Conservation (phyloP, 768 basidiomycete genomes). For the Collybiopsis confluens region DNA sequence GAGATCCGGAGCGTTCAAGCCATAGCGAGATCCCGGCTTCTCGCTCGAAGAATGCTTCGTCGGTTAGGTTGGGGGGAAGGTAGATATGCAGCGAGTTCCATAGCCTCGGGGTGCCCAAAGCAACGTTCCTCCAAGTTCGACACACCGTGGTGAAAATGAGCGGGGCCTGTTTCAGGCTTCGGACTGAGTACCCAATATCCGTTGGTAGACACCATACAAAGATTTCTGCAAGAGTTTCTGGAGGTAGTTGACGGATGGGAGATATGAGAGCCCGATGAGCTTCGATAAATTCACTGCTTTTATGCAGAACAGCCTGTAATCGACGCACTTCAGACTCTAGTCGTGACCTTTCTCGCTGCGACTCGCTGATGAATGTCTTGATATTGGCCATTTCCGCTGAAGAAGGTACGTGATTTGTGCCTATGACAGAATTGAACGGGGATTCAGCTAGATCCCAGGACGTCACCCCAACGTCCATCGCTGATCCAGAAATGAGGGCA, state of each 20-base stretch:
- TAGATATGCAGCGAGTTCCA: constrained; percentile 20
- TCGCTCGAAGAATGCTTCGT: neutral
- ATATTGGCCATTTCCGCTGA: neutral
- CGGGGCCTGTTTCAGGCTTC: neutral
- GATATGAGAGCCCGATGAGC: constrained; percentile 21
- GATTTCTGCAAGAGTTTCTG: neutral
- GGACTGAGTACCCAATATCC: neutral
- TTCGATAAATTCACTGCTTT: constrained; percentile 6
- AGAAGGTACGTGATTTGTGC: constrained; percentile 5
- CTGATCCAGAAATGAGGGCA: neutral
- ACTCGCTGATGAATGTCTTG: neutral
- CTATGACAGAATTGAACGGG: constrained; percentile 3
- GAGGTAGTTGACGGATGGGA: constrained; percentile 15
- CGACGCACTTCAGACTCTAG: neutral
- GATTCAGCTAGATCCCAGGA: neutral
- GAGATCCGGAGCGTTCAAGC: constrained; percentile 1
- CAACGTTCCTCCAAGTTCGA: constrained; percentile 21
- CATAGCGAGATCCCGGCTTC: neutral
- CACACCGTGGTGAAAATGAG: constrained; percentile 8
- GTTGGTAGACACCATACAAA: neutral
- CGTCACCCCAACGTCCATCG: neutral
- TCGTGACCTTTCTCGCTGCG: neutral
- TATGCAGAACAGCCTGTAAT: neutral
- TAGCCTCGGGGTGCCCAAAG: constrained; percentile 20
- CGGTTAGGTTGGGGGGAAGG: neutral